Base-by-base conservation (phyloP, 208 protist genomes). In the Crithidia mellificae region DNA sequence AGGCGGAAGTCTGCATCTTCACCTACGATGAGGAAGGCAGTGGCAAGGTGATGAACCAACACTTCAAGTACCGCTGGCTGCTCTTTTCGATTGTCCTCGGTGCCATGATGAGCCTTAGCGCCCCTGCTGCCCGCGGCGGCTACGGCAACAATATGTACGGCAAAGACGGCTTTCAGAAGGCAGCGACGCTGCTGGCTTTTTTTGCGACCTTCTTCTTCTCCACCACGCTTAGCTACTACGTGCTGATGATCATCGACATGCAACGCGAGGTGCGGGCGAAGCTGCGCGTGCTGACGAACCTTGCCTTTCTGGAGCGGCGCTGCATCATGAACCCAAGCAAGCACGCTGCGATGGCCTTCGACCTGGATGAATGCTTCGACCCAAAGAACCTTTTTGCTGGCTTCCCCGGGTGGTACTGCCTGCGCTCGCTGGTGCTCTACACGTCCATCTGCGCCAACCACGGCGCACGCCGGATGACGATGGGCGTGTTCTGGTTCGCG, bases 241-340 rank as follows among this genome's bases (percentile, higher is more conserved):
- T 89, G 24, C 39, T 92, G 32, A 92, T 91, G 59, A 68, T 91
- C n/a, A 87, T 73, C 6, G 89, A 94, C 74, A 92, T 92, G 84
- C 85, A 92, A 63, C 78, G 89, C 5, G 80, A 94, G 63, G 61
- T 94, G 22, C 53, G 53, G 9, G 82, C 80, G 11, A 87, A 92
- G 76, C 77, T 94, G 62, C 69, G 69, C 27, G 86, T 88, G 34
- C 65, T 94, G 25, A 85, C 86, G 2, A 64, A 88, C 20, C 51
- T 91, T 20, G 89, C 86, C 17, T 92, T 90, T 41, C 47, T 94
- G 7, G 83, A 89, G 59, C 66, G 70, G 19, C 72, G 65, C 30
- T 85, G 82, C 74, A 78, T 94, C 65, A 74, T 87, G 59, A 79
- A 77, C 9, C 89, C 89, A 1, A 90, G 84, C 58, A 62, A 71